Evolutionary conservation across 2,329 filamentous ascomycete species (phyloP), one percentile per base, ranked within the genome.

Genomic region (Tolypocladium cylindrosporum): DNA sequence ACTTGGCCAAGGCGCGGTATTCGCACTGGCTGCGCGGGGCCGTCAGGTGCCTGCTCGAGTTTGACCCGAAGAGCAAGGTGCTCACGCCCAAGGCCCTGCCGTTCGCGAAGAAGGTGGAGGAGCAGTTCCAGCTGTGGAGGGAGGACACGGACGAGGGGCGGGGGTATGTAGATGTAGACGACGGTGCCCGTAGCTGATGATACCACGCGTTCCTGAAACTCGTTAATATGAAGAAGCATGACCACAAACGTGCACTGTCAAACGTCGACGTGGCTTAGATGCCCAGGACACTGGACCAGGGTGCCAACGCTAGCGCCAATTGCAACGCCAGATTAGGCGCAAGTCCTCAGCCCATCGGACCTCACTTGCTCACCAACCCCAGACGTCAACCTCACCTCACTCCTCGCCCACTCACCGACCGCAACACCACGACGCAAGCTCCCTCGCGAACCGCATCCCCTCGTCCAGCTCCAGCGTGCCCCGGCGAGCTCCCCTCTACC

Each of bases 121-220:
- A 50, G 1, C 45, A 58, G 9, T 75, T 68, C 50, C 54, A 58
- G 48, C 34, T 59, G 10, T 75, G 73, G 73, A 66, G 65, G 57
- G 56, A 57, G 2, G 51, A 59, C 4, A 72, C 67, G 0, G 62
- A 66, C 1, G 71, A 71, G 16, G 72, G 71, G 1, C 57, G 24
- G 42, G 56, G 63, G 8, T 70, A 71, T 59, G 59, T 65, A n/a
- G 73, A 75, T 58, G 59, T 71, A 16, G 69, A 67, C 14, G 67
- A 31, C n/a, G 45, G 45, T n/a, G 7, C 2, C 4, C 8, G 45
- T 27, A 19, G 14, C 45, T 50, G 27, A 34, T n/a, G 41, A 4
- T 1, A 40, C 19, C 16, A 19, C 14, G 5, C 13, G 37, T 19
- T 16, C 14, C 8, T 40, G 39, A 19, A 8, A 36, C 5, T n/a